Percentiles rank a stretch among this genome's conserved stretches.
Evolutionary conservation across 257 asterid species (phyloP).

Genomic region (Penstemon eatonii): DNA sequence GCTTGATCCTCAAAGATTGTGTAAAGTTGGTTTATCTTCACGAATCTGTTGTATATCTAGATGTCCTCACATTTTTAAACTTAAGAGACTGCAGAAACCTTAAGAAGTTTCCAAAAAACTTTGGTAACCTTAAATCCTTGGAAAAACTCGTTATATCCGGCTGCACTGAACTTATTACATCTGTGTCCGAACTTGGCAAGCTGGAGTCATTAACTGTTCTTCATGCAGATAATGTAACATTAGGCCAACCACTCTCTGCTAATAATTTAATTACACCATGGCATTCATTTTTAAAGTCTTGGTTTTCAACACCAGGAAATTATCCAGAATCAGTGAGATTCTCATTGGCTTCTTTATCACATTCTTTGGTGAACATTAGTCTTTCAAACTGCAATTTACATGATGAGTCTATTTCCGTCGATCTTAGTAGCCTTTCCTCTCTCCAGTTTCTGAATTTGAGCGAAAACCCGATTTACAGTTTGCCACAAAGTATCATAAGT

Average conservation of each 20-base stretch:
- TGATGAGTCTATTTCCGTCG: neutral
- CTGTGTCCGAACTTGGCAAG: neutral
- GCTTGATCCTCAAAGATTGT: neutral
- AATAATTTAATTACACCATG: neutral
- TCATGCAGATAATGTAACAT: neutral
- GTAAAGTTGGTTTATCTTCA: neutral
- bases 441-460: neutral
- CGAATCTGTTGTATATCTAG: neutral
- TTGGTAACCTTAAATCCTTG: neutral
- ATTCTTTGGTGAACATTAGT: neutral
- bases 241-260: neutral
- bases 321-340: neutral
- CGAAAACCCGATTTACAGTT: neutral
- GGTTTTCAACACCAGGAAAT: neutral
- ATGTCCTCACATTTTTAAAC: neutral
- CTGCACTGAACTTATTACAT: neutral
- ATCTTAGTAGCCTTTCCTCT: conserved; percentile 1
- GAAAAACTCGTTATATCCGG: neutral
- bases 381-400: neutral
- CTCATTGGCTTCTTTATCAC: neutral
- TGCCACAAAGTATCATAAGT: neutral
- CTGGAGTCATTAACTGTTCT: neutral
- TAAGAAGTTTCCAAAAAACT: neutral
- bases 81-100: neutral
- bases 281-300: neutral